Evolutionary conservation across 352 stramenopile genomes (phyloP).

Genomic region (Discostella stelligera): DNA sequence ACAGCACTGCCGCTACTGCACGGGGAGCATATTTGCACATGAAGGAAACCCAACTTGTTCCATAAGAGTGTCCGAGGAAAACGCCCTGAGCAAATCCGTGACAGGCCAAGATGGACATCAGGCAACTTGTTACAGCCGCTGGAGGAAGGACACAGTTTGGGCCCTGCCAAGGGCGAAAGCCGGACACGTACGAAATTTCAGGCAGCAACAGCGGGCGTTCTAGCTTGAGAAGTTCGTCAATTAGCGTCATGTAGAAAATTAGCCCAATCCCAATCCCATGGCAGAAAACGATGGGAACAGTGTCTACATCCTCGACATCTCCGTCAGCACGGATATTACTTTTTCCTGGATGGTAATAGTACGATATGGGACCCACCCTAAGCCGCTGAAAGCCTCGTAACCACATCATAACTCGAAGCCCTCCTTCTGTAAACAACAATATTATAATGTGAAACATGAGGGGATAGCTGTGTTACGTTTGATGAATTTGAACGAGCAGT

Average conservation of each 20-base stretch:
- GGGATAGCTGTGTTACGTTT: conserved; percentile 50
- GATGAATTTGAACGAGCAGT: conserved; percentile 1
- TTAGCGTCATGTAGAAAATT: conserved; percentile 72
- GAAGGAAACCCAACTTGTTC: conserved; percentile 61
- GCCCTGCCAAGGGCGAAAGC: conserved; percentile 75
- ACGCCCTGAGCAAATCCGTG: conserved; percentile 65
- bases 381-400: conserved; percentile 67
- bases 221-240: conserved; percentile 68
- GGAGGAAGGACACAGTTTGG: conserved; percentile 68
- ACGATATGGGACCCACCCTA: conserved; percentile 68
- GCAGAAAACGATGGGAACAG: conserved; percentile 75
- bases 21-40: conserved; percentile 74
- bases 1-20: conserved; percentile 70
- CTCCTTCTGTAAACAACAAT: conserved; percentile 60
- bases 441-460: conserved; percentile 74
- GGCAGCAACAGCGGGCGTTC: conserved; percentile 71
- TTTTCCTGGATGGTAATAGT: conserved; percentile 74
- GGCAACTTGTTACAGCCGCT: conserved; percentile 62
- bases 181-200: conserved; percentile 77
- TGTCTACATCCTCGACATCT: conserved; percentile 46
- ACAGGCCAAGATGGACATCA: conserved; percentile 76
- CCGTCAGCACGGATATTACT: conserved; percentile 22
- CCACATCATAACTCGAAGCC: conserved; percentile 64
- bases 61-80: conserved; percentile 80
- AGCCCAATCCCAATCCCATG: conserved; percentile 81